Conservation (phyloP, 2,329 filamentous ascomycete species). For the Trichoderma gracile region DNA sequence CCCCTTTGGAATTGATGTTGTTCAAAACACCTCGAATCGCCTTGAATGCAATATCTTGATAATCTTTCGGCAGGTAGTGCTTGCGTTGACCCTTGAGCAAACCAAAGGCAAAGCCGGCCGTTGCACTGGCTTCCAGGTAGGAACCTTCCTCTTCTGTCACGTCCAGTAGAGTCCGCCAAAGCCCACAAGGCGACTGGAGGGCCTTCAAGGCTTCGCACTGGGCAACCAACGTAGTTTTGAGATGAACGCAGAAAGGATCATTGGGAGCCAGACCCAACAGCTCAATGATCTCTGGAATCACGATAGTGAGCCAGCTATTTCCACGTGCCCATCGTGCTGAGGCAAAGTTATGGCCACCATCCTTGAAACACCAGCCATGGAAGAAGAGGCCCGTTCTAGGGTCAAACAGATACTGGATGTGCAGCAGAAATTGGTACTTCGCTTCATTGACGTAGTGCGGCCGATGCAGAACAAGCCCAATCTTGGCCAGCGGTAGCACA, state of each 20-base stretch:
- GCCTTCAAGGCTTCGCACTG: conserved; percentile 15
- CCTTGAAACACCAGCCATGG: conserved; percentile 17
- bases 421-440: conserved; percentile 14
- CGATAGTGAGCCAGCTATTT: conserved; percentile 21
- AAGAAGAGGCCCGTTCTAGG: conserved; percentile 16
- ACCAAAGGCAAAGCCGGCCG: conserved; percentile 16
- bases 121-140: conserved; percentile 12
- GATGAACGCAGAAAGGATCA: not conserved
- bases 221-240: not conserved
- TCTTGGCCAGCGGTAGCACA: conserved; percentile 13
- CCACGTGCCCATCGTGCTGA: conserved; percentile 12
- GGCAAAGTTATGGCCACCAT: conserved; percentile 17
- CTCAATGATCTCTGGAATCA: conserved; percentile 13
- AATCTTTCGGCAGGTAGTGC: not conserved
- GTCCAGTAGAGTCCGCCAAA: conserved; percentile 15
- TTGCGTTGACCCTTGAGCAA: conserved; percentile 11
- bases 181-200: conserved; percentile 1
- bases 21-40: conserved; percentile 1
- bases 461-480: conserved; percentile 12
- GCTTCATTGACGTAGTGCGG: conserved; percentile 13
- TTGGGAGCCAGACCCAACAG: conserved; percentile 2
- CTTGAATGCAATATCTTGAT: not conserved
- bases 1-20: not conserved
- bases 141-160: conserved; percentile 14
- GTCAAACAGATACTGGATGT: conserved; percentile 16